phyloP scores from a whole-genome alignment of 345 rosid genomes.

The Corchorus capsularis region DNA sequence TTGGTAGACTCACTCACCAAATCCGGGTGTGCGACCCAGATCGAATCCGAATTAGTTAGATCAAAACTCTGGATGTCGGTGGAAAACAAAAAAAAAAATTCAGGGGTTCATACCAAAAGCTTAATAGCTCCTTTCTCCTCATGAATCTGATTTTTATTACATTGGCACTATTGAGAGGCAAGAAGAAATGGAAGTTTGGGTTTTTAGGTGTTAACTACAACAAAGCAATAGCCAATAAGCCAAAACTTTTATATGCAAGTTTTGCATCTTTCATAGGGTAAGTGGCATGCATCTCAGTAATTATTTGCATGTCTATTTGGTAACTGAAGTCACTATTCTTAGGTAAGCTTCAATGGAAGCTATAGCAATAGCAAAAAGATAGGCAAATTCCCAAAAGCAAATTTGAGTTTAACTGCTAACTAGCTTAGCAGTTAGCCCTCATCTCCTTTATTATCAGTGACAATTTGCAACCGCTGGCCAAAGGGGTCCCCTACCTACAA shows the following conservation, averaged over 20 bases:
- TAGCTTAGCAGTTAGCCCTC: not conserved
- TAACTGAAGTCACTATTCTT: not conserved
- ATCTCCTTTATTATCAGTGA: not conserved
- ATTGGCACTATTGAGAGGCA: too few relatives aligned
- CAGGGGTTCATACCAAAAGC: too few relatives aligned
- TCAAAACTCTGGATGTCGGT: too few relatives aligned
- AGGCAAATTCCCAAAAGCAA: not conserved
- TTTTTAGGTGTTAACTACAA: too few relatives aligned
- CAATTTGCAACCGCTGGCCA: not conserved
- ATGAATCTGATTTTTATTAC: too few relatives aligned
- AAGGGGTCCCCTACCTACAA: not conserved
- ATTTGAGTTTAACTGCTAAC: not conserved
- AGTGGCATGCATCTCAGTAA: not conserved
- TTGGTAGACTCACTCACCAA: too few relatives aligned
- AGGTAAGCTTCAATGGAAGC: not conserved
- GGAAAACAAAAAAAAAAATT: too few relatives aligned
- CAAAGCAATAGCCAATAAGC: too few relatives aligned
- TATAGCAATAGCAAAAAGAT: not conserved
- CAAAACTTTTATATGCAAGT: not conserved
- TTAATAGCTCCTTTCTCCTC: too few relatives aligned
- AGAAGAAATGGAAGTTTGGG: too few relatives aligned
- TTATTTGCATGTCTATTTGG: not conserved
- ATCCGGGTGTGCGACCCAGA: too few relatives aligned
- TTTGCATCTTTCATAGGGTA: not conserved
- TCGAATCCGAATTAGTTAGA: too few relatives aligned